Evolutionary conservation across 139 green algal species (phyloP), one percentile per base, ranked within the genome.

Genomic region (Chlamydomonas schloesseri): DNA sequence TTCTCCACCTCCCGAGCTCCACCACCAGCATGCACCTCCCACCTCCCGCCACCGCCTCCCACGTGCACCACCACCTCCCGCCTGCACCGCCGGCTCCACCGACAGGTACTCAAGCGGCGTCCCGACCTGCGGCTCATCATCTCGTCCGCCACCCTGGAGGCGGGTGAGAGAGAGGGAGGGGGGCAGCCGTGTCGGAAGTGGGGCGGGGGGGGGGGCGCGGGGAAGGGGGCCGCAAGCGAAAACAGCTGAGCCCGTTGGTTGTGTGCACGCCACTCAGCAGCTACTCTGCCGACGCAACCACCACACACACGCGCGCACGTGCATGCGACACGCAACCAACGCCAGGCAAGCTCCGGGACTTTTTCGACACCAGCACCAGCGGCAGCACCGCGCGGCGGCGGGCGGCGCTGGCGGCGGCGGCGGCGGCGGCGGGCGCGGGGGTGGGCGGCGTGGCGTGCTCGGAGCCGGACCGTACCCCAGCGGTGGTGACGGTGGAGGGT

Each of bases 111-210:
- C 82, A 68, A 84, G 28, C 77, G 90, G 74, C 93, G 97, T 18
- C 95, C 95, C n/a, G 94, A 98, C 71, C 90, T 99, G 62, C 91
- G 97, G 4, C 46, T 99, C 23, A 82, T 99, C 71, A 94, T 99
- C 58, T 93, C 94, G 15, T 98, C 94, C 17, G 97, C 97, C 57
- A 99, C 97, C 10, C 93, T 99, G 67, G 86, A 96, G 42, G 95
- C 94, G 46, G 85, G 20, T 28, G 42, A 50, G 42, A 50, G 42
- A 8, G n/a, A n/a, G n/a, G n/a, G n/a, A n/a, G n/a, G n/a, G n/a
- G n/a, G n/a, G n/a, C n/a, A n/a, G n/a, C n/a, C n/a, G n/a, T n/a
- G n/a, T n/a, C n/a, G n/a, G n/a, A n/a, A n/a, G n/a, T n/a, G n/a
- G n/a, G n/a, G n/a, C n/a, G n/a, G n/a, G n/a, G n/a, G n/a, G n/a